phyloP scores from a whole-genome alignment of 805 yeast species.

The Ogataea polymorpha region DNA sequence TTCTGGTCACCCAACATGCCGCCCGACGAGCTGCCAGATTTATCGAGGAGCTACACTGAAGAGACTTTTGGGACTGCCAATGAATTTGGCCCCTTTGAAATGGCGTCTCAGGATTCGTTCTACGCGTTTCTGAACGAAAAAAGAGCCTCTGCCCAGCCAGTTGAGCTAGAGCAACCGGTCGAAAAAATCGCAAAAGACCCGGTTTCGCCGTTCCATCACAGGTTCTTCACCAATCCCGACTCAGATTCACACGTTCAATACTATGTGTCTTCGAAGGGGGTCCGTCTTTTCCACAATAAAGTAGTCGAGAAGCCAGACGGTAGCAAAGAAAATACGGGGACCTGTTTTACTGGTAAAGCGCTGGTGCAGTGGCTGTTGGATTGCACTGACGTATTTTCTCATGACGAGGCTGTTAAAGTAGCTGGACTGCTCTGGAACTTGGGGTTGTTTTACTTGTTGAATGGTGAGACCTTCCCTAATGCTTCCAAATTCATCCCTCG shows the following conservation, averaged over 20 bases:
- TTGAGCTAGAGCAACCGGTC: not conserved
- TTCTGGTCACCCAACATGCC: conserved; percentile 59
- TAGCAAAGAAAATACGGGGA: conserved; percentile 35
- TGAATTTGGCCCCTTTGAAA: conserved; percentile 8
- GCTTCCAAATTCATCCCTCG: conserved; percentile 8
- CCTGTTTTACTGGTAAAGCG: conserved; percentile 70
- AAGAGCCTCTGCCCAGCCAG: conserved; percentile 9
- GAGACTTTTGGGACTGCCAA: conserved; percentile 7
- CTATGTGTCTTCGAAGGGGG: conserved; percentile 63
- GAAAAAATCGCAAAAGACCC: not conserved
- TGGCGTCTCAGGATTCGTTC: conserved; percentile 18
- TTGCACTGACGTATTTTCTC: conserved; percentile 68
- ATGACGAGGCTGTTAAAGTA: conserved; percentile 50
- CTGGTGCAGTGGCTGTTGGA: conserved; percentile 87
- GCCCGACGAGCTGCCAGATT: conserved; percentile 46
- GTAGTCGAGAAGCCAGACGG: conserved; percentile 11
- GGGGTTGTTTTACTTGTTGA: conserved; percentile 42
- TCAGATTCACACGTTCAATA: conserved; percentile 81
- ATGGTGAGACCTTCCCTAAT: conserved; percentile 22
- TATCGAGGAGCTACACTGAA: conserved; percentile 22
- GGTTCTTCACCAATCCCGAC: conserved; percentile 83
- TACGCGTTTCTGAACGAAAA: conserved; percentile 23
- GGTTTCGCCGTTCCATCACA: conserved; percentile 66
- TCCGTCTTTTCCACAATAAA: conserved; percentile 52
- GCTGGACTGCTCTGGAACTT: conserved; percentile 47